Evolutionary conservation across 306 rosid genomes (phyloP).

Genomic region (Styphnolobium japonicum): DNA sequence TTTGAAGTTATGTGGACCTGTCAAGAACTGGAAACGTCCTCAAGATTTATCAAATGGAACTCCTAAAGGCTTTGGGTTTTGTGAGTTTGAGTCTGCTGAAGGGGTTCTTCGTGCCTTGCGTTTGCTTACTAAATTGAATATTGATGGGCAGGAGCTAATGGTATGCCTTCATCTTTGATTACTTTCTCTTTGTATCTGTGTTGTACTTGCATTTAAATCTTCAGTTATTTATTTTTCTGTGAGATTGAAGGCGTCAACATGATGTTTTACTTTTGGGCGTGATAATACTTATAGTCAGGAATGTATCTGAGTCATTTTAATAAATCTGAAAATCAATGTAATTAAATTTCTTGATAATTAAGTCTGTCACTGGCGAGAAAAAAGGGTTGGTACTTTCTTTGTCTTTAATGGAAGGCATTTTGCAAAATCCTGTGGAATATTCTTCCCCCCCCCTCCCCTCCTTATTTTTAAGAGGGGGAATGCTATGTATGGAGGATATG

Average conservation of each 20-base stretch:
- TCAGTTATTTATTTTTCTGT: not conserved
- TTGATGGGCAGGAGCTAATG: constrained; percentile 93
- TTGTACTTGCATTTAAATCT: not conserved
- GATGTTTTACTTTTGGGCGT: not conserved
- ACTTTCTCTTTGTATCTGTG: not conserved
- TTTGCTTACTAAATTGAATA: constrained; percentile 71
- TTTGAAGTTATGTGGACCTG: constrained; percentile 81
- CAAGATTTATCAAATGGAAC: constrained; percentile 86
- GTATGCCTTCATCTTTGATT: constrained; percentile 46
- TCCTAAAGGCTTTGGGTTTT: constrained; percentile 90
- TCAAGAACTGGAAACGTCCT: constrained; percentile 96
- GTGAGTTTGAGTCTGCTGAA: constrained; percentile 95
- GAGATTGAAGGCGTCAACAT: not conserved
- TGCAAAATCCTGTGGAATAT: not conserved
- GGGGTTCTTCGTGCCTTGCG: constrained; percentile 97
- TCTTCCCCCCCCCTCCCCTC: not conserved
- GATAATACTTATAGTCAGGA: not conserved
- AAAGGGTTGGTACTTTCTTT: not conserved
- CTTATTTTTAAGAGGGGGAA: not conserved
- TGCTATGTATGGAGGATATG: not conserved
- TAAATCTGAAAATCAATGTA: not conserved
- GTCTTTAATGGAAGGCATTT: not conserved
- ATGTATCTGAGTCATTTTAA: not conserved
- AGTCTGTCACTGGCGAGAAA: not conserved
- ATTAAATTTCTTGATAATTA: not conserved